phyloP scores from a whole-genome alignment of 164 flowering plant genomes.

The Litsea cubeba region DNA sequence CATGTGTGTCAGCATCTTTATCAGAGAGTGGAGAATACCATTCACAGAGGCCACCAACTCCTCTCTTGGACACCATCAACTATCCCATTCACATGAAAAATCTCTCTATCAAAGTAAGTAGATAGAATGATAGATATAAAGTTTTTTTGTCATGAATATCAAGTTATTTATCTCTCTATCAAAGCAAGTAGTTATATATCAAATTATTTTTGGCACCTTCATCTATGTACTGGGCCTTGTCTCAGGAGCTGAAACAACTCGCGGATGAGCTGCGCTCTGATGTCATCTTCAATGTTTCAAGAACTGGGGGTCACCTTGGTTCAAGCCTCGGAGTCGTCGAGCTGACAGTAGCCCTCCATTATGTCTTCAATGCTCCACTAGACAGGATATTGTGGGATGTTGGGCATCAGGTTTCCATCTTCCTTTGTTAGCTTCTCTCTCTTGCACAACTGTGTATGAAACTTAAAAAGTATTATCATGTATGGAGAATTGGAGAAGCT shows the following conservation, averaged over 20 bases:
- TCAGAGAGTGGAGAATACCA: slow-evolving; percentile 76
- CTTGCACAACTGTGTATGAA: too few species aligned
- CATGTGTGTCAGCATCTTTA: slow-evolving; percentile 56
- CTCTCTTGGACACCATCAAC: slow-evolving; percentile 89
- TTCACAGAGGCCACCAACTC: slow-evolving; percentile 85
- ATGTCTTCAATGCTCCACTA: slow-evolving; percentile 80
- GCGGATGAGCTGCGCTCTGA: slow-evolving; percentile 86
- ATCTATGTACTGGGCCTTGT: not conserved
- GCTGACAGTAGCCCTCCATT: slow-evolving; percentile 96
- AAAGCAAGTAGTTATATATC: slow-evolving; percentile 16
- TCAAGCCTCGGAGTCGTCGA: slow-evolving; percentile 97
- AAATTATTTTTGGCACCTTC: not conserved
- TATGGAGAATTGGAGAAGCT: too few species aligned
- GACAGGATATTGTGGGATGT: slow-evolving; percentile 92
- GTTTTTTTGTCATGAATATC: not conserved
- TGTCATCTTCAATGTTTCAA: slow-evolving; percentile 83
- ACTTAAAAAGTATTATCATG: too few species aligned
- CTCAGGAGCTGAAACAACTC: slow-evolving; percentile 84
- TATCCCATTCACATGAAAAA: slow-evolving; percentile 99
- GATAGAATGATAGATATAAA: too few species aligned
- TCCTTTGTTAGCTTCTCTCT: not conserved
- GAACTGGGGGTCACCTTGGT: slow-evolving; percentile 94
- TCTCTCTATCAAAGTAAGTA: slow-evolving; percentile 66
- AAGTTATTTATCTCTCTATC: slow-evolving; percentile 43
- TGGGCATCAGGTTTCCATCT: slow-evolving; percentile 80